Conservation (phyloP, 2,329 filamentous ascomycete species). For the Colletotrichum siamense region DNA sequence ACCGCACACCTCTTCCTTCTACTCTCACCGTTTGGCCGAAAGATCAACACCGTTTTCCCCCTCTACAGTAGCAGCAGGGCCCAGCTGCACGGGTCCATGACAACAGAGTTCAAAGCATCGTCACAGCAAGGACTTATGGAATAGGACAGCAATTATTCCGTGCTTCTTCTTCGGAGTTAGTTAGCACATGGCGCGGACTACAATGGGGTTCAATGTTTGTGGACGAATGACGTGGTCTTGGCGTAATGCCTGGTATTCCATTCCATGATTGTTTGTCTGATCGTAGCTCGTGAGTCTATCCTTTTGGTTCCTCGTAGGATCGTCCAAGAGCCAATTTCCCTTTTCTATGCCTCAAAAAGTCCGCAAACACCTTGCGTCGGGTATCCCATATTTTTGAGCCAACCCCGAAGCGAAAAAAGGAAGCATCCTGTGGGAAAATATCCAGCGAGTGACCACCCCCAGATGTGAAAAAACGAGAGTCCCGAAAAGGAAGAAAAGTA, state of each 20-base stretch:
- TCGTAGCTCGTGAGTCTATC: conserved; percentile 30
- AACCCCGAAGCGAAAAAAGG: conserved; percentile 11
- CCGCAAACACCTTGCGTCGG: conserved; percentile 21
- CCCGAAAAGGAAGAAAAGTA: conserved; percentile 18
- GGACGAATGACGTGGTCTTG: not conserved
- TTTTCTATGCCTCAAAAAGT: conserved; percentile 16
- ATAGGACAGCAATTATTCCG: not conserved
- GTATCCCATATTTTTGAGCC: conserved; percentile 14
- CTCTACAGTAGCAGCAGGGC: not conserved
- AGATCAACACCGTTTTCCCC: not conserved
- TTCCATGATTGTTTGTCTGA: conserved; percentile 12
- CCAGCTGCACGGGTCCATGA: not conserved
- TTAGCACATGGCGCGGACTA: not conserved
- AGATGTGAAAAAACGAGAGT: conserved; percentile 21
- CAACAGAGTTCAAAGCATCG: not conserved
- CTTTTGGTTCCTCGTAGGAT: conserved; percentile 15
- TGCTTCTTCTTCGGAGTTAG: not conserved
- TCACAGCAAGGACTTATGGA: not conserved
- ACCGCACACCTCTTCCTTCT: not conserved
- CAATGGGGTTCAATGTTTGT: not conserved
- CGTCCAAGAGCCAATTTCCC: conserved; percentile 15
- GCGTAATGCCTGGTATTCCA: conserved; percentile 18
- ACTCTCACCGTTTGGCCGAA: not conserved
- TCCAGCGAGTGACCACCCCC: conserved; percentile 24
- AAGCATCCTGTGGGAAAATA: conserved; percentile 19